Evolutionary conservation across 345 rosid genomes (phyloP), one percentile per base, ranked within the genome.

Genomic region (Brassica cretica): DNA sequence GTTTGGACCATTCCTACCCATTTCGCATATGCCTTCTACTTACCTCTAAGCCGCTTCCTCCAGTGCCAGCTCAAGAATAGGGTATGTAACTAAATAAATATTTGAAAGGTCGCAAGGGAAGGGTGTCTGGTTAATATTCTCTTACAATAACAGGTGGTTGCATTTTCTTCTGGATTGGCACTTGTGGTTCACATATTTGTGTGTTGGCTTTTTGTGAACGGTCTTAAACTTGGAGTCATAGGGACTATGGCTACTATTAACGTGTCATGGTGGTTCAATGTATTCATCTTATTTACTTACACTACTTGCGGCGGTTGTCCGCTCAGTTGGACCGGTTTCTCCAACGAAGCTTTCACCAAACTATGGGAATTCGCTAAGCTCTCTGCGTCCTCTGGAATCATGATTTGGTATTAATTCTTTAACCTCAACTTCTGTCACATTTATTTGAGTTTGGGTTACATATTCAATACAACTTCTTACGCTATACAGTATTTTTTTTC

Each of bases 361-460:
- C 89, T 91, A 6, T 88, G 95, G 97, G 91, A 89, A 56, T 89
- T 88, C 59, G 27, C 82, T 37, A 91, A 89, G 71, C 93, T 93
- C 64, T 93, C 98, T 19, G 81, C 86, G 11, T 88, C 98, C 21
- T 91, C 98, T 12, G 98, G 98, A 0, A 82, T 91, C 82, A 91
- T 89, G 97, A 79, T 93, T 8, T 93, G 93, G 98, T 93, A 75
- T 8, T n/a, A 12, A 0, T 60, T 51, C 58, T 3, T 46, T 63
- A 29, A 44, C 10, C 29, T 2, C 2, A 18, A 44, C 44, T 41
- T 18, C 1, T 24, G 7, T 19, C 33, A 18, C 18, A 27, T 15
- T 9, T 15, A 15, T 15, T n/a, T 5, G 2, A n/a, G 19, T 51
- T 15, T 15, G 7, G 12, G 3, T 10, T 41, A 41, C 49, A 41